phyloP scores from a whole-genome alignment of 352 stramenopile genomes.

The Pythium plurisporium region DNA sequence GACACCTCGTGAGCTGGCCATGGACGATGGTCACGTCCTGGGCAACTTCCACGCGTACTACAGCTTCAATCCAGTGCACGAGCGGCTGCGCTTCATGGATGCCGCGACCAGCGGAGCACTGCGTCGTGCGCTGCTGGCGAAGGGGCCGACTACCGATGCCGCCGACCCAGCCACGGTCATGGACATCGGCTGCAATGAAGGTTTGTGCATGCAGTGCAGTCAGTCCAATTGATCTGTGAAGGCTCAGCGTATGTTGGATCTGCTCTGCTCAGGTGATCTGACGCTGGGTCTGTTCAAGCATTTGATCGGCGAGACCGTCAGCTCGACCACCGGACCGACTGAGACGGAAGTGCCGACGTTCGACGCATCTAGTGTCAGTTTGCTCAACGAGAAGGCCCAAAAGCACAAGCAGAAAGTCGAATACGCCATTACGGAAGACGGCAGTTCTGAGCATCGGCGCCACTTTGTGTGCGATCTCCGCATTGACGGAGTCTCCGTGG shows the following conservation, averaged over 20 bases:
- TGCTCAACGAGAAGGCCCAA: constrained; percentile 66
- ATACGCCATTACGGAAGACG: constrained; percentile 55
- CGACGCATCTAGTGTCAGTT: constrained; percentile 51
- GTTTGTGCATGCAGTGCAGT: too few species aligned
- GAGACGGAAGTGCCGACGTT: constrained; percentile 40
- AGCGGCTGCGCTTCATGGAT: constrained; percentile 75
- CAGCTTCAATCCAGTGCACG: constrained; percentile 74
- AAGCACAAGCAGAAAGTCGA: constrained; percentile 56
- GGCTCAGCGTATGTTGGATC: too few species aligned
- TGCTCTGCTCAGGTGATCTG: constrained; percentile 37
- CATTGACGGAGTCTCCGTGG: constrained; percentile 45
- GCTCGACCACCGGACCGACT: not conserved
- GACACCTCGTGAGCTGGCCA: constrained; percentile 22
- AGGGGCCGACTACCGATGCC: constrained; percentile 7
- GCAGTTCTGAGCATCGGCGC: constrained; percentile 48
- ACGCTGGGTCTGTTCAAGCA: constrained; percentile 66
- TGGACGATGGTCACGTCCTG: constrained; percentile 56
- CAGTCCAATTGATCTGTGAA: too few species aligned
- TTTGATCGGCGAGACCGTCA: constrained; percentile 27
- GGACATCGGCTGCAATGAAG: constrained; percentile 86
- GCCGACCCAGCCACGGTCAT: constrained; percentile 38
- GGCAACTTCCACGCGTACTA: constrained; percentile 87
- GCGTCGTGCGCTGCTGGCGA: constrained; percentile 31
- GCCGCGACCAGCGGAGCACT: constrained; percentile 34
- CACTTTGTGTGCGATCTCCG: constrained; percentile 57